Evolutionary conservation across 2,329 filamentous ascomycete genomes (phyloP).

Genomic region (Penicillium sp.): DNA sequence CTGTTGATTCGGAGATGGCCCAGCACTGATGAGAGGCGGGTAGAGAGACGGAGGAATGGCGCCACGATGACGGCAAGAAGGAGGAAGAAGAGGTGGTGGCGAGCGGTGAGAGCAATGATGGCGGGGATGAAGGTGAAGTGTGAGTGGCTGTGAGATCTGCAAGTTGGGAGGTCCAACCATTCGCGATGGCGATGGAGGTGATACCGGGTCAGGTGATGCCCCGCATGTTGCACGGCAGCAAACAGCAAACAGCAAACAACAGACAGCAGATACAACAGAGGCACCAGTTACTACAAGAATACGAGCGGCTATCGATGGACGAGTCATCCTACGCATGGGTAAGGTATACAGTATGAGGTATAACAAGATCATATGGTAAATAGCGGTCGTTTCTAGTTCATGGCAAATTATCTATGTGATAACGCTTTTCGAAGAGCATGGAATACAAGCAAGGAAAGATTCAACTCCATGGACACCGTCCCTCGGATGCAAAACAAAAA

Average conservation of each 20-base stretch:
- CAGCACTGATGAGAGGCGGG: slow-evolving; percentile 48
- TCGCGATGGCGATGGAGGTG: slow-evolving; percentile 3
- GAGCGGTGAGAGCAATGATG: slow-evolving; percentile 26
- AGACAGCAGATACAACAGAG: not conserved
- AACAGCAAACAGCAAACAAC: too few relatives aligned
- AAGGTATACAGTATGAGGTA: too few relatives aligned
- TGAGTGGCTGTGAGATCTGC: slow-evolving; percentile 3
- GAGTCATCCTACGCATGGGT: too few relatives aligned
- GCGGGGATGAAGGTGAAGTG: slow-evolving; percentile 6
- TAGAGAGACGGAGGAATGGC: slow-evolving; percentile 47
- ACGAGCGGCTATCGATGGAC: too few relatives aligned
- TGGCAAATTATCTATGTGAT: slow-evolving; percentile 31
- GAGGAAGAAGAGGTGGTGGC: slow-evolving; percentile 35
- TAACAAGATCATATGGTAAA: slow-evolving; percentile 1
- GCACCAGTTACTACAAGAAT: too few relatives aligned
- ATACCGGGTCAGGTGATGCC: slow-evolving; percentile 6
- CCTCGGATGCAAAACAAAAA: slow-evolving; percentile 32
- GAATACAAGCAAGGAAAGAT: slow-evolving; percentile 9
- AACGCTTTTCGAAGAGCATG: slow-evolving; percentile 23
- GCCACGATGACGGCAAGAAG: slow-evolving; percentile 52
- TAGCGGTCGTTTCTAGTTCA: slow-evolving; percentile 31
- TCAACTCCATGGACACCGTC: slow-evolving; percentile 21
- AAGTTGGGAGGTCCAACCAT: slow-evolving; percentile 3
- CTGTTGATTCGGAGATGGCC: slow-evolving; percentile 42
- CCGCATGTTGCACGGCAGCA: not conserved